phyloP scores from a whole-genome alignment of 805 yeast species.

The Metschnikowia sp. region DNA sequence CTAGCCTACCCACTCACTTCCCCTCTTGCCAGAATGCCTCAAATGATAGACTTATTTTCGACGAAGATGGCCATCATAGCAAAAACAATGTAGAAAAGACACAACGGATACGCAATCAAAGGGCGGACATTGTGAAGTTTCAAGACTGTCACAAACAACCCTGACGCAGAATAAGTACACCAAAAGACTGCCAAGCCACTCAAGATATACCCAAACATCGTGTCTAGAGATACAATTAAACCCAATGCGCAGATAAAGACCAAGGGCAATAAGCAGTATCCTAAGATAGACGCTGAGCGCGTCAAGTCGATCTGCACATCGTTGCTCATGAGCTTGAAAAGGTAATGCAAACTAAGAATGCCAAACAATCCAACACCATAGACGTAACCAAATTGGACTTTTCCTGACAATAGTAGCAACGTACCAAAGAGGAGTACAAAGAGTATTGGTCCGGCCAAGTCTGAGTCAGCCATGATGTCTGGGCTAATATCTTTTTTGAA shows the following conservation, averaged over 20 bases:
- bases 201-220: slow-evolving; percentile 65
- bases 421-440: slow-evolving; percentile 87
- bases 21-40: no score
- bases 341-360: slow-evolving; percentile 73
- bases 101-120: slow-evolving; percentile 88
- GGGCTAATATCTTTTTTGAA: slow-evolving; percentile 56
- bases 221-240: slow-evolving; percentile 65
- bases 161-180: slow-evolving; percentile 93
- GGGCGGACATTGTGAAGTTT: slow-evolving; percentile 82
- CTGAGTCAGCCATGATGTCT: slow-evolving; percentile 81
- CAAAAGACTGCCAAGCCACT: slow-evolving; percentile 70
- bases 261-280: slow-evolving; percentile 89
- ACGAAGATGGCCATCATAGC: slow-evolving; percentile 93
- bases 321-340: slow-evolving; percentile 85
- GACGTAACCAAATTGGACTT: slow-evolving; percentile 93
- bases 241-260: slow-evolving; percentile 74
- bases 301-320: slow-evolving; percentile 51
- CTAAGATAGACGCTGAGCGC: slow-evolving; percentile 86
- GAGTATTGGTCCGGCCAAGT: slow-evolving; percentile 90
- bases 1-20: no score
- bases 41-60: slow-evolving; percentile 26
- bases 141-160: slow-evolving; percentile 83
- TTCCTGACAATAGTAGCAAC: slow-evolving; percentile 78
- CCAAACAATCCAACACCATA: slow-evolving; percentile 96
- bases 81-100: slow-evolving; percentile 88